These are phyloP conservation scores for Amanita molliuscula DNA, from an alignment of 768 basidiomycete species.

Conservation along the genomic window DNA sequence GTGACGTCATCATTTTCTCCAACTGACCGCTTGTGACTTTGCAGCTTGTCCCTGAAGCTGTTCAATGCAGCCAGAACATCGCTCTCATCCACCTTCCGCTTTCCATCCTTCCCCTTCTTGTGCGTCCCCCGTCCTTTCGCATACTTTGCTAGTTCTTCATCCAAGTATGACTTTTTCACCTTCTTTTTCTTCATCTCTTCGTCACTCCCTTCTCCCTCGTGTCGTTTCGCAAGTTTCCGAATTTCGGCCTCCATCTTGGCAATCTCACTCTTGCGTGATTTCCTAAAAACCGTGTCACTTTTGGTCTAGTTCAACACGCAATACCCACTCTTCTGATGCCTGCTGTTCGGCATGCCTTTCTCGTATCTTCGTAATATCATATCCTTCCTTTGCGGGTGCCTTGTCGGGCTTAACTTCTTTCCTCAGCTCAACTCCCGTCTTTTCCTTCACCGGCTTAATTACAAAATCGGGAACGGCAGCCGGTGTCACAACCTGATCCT, in stretches of 20 bases:
- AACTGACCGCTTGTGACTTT: conserved; percentile 24
- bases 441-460: conserved; percentile 13
- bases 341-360: conserved; percentile 69
- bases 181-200: conserved; percentile 46
- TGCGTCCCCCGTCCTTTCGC: conserved; percentile 51
- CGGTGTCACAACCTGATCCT: conserved; percentile 18
- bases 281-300: background rate
- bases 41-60: conserved; percentile 64
- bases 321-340: conserved; percentile 44
- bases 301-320: background rate
- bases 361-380: conserved; percentile 62
- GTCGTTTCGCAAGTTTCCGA: conserved; percentile 59
- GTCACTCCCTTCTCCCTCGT: conserved; percentile 47
- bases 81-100: conserved; percentile 54
- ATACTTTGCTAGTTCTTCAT: conserved; percentile 79
- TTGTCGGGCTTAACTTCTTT: background rate
- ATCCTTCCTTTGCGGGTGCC: conserved; percentile 12
- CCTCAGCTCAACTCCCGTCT: background rate
- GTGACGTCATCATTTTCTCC: conserved; percentile 9
- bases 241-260: conserved; percentile 86
- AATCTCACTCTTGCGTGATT: conserved; percentile 58
- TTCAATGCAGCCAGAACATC: conserved; percentile 59
- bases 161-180: conserved; percentile 59
- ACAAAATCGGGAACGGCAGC: conserved; percentile 31
- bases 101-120: conserved; percentile 35